A percentile compares a stretch with the other conserved stretches of the same genome.
These are phyloP conservation scores for Trichoderma atrobrunneum DNA, from an alignment of 2,329 filamentous ascomycete genomes.

Conservation along the genomic window DNA sequence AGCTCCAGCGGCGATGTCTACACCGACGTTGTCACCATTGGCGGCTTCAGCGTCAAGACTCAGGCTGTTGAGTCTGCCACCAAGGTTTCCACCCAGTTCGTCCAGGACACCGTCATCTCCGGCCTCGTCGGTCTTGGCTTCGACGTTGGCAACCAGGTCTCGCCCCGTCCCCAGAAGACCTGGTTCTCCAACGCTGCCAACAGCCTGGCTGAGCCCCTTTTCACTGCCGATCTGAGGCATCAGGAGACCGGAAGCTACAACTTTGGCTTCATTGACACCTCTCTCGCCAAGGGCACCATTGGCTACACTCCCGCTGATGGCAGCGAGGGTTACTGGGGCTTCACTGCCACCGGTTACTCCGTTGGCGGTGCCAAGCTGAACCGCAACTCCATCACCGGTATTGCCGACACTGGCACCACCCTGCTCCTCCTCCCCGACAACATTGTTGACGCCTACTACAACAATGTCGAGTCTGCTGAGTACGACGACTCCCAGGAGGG, in stretches of 20 bases:
- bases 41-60: slow-evolving; percentile 38
- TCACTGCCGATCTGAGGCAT: slow-evolving; percentile 67
- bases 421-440: slow-evolving; percentile 56
- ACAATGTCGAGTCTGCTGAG: slow-evolving; percentile 35
- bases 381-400: slow-evolving; percentile 44
- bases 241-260: slow-evolving; percentile 61
- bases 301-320: slow-evolving; percentile 60
- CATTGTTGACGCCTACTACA: slow-evolving; percentile 50
- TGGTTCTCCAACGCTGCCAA: slow-evolving; percentile 38
- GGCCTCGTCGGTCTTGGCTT: slow-evolving; percentile 47
- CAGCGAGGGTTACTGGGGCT: slow-evolving; percentile 61
- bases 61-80: slow-evolving; percentile 46
- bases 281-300: slow-evolving; percentile 62
- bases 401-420: slow-evolving; percentile 61
- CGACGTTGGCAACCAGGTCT: slow-evolving; percentile 41
- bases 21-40: slow-evolving; percentile 42
- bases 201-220: slow-evolving; percentile 42
- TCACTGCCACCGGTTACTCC: slow-evolving; percentile 25
- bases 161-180: slow-evolving; percentile 41
- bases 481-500: slow-evolving; percentile 41
- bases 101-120: slow-evolving; percentile 39
- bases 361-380: slow-evolving; percentile 22
- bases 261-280: slow-evolving; percentile 66
- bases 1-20: slow-evolving; percentile 44
- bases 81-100: slow-evolving; percentile 41